These are phyloP conservation scores for Monosporascus ibericus DNA, from an alignment of 2,329 filamentous ascomycete species.

Conservation along the genomic window DNA sequence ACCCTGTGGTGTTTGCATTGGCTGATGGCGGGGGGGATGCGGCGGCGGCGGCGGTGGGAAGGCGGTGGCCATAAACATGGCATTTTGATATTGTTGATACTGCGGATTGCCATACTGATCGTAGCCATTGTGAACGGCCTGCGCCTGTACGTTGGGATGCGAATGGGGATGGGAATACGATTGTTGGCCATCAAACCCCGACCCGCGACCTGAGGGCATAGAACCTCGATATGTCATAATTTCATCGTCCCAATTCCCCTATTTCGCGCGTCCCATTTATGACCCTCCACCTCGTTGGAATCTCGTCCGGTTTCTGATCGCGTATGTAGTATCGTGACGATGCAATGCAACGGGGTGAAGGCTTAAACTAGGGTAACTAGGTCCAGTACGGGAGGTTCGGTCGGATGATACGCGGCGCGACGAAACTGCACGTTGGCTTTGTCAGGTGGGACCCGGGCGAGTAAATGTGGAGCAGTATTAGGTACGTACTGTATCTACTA, in stretches of 20 bases:
- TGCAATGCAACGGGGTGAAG: neutral
- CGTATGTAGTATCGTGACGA: too few species aligned
- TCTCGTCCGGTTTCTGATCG: too few species aligned
- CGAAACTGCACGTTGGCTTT: neutral
- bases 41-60: slow-evolving; percentile 7
- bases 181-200: slow-evolving; percentile 22
- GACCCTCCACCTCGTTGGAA: neutral
- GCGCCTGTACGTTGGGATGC: neutral
- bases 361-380: too few species aligned
- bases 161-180: slow-evolving; percentile 13
- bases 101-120: slow-evolving; percentile 22
- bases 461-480: neutral
- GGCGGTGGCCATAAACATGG: slow-evolving; percentile 9
- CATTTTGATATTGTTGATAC: slow-evolving; percentile 16
- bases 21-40: slow-evolving; percentile 11
- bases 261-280: neutral
- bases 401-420: neutral
- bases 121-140: slow-evolving; percentile 16
- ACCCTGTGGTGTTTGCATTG: slow-evolving; percentile 22
- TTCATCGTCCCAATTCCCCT: slow-evolving; percentile 18
- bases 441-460: neutral
- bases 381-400: neutral
- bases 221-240: slow-evolving; percentile 30
- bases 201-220: slow-evolving; percentile 23
- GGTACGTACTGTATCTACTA: too few species aligned